Conservation (phyloP, 805 yeast genomes). For the Wickerhamiella alocasiicola region DNA sequence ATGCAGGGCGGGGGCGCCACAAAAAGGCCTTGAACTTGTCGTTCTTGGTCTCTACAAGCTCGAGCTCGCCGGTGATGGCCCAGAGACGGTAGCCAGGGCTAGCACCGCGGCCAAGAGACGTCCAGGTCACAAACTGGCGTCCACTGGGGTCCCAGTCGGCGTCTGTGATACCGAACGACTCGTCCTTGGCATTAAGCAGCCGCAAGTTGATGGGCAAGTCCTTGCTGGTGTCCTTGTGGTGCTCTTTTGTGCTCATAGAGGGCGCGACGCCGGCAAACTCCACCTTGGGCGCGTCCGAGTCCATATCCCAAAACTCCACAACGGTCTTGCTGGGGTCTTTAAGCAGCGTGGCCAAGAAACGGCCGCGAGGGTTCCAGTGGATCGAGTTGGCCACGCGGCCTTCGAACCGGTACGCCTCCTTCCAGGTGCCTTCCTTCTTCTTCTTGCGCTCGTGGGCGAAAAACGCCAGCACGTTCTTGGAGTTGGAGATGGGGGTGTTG, state of each 20-base stretch:
- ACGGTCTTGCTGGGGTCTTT: constrained; percentile 39
- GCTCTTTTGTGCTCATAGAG: constrained; percentile 28
- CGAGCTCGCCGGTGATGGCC: constrained; percentile 66
- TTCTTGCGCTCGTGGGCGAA: constrained; percentile 61
- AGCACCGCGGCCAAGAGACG: constrained; percentile 61
- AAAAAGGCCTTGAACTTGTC: constrained; percentile 78
- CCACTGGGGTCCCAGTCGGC: constrained; percentile 95
- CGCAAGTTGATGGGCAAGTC: constrained; percentile 48
- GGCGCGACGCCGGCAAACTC: constrained; percentile 16
- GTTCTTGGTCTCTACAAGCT: constrained; percentile 55
- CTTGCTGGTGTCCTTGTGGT: constrained; percentile 30
- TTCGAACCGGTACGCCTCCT: constrained; percentile 42
- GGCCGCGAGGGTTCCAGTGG: constrained; percentile 85
- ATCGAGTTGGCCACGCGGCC: constrained; percentile 61
- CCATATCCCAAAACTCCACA: constrained; percentile 76
- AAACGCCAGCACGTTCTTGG: constrained; percentile 51
- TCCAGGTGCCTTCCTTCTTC: constrained; percentile 46
- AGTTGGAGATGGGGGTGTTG: constrained; percentile 16
- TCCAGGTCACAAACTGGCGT: constrained; percentile 76
- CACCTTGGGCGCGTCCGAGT: constrained; percentile 39
- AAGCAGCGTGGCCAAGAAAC: constrained; percentile 51
- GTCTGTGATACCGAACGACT: constrained; percentile 55
- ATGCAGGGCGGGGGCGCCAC: constrained; percentile 96
- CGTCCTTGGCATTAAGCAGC: constrained; percentile 50
- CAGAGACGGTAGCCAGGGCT: constrained; percentile 86